These are phyloP conservation scores for Blastocystis hominis DNA, from an alignment of 352 stramenopile species.

Conservation along the genomic window DNA sequence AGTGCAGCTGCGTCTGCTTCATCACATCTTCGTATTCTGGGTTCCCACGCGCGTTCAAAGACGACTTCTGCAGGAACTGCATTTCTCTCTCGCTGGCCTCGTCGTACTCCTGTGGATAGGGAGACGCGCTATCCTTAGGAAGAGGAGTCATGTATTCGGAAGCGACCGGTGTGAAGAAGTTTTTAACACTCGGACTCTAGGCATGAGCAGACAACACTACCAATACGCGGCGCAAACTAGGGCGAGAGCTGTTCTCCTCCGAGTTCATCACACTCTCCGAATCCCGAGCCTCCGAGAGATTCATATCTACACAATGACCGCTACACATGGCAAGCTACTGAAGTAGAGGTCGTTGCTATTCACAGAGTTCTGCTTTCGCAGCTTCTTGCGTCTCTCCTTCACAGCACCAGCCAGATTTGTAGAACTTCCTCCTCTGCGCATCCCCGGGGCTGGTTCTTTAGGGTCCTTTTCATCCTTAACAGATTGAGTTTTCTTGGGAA, in stretches of 20 bases:
- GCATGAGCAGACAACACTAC: not conserved
- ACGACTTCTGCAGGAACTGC: conserved; percentile 22
- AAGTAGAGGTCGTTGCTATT: not conserved
- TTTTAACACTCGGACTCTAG: conserved; percentile 42
- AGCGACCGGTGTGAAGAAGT: conserved; percentile 16
- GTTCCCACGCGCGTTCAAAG: conserved; percentile 7
- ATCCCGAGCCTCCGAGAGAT: not conserved
- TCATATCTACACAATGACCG: not conserved
- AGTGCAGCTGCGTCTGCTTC: not conserved
- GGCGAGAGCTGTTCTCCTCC: not conserved
- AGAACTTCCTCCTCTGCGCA: not conserved
- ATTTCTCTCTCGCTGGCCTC: conserved; percentile 37
- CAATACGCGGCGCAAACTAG: not conserved
- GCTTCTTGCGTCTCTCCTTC: not conserved
- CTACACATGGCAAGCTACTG: not conserved
- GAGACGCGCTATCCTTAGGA: not conserved
- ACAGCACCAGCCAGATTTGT: not conserved
- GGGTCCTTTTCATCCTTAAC: not conserved
- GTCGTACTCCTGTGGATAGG: conserved; percentile 38
- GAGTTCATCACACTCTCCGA: not conserved
- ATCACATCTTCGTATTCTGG: conserved; percentile 50
- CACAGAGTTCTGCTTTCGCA: not conserved
- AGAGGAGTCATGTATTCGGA: conserved; percentile 43
- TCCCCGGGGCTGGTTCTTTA: not conserved
- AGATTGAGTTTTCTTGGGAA: not conserved